These are phyloP conservation scores for Phytopythium vexans DNA, from an alignment of 352 stramenopile genomes.

Conservation along the genomic window DNA sequence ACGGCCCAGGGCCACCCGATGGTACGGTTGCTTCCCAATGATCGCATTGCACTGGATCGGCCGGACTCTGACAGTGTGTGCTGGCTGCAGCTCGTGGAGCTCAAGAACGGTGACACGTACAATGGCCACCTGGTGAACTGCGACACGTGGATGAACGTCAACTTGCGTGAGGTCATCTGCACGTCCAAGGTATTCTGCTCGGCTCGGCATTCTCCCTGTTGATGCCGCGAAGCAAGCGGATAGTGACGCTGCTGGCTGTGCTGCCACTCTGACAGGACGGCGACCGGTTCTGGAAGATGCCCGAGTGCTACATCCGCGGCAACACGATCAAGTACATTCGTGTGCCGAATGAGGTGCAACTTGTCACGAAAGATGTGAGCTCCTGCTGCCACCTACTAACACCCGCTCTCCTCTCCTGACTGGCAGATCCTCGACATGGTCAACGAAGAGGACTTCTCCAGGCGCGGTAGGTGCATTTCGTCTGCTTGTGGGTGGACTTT, in stretches of 20 bases:
- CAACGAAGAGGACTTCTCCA: slow-evolving; percentile 90
- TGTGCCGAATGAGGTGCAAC: slow-evolving; percentile 92
- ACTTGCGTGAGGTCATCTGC: slow-evolving; percentile 98
- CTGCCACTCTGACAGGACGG: slow-evolving; percentile 74
- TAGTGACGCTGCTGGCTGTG: background rate
- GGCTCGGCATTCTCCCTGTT: slow-evolving; percentile 1
- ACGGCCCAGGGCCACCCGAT: slow-evolving; percentile 94
- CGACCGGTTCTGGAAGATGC: slow-evolving; percentile 98
- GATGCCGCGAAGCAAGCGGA: background rate
- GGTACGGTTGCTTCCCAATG: slow-evolving; percentile 25
- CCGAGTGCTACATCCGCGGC: slow-evolving; percentile 97
- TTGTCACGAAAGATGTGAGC: background rate
- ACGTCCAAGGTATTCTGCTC: slow-evolving; percentile 86
- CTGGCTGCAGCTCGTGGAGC: slow-evolving; percentile 90
- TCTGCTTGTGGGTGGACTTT: slow-evolving; percentile 8
- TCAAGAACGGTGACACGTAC: slow-evolving; percentile 99
- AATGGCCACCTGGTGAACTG: slow-evolving; percentile 97
- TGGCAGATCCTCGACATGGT: slow-evolving; percentile 92
- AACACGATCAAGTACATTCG: slow-evolving; percentile 99
- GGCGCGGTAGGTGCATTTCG: slow-evolving; percentile 41
- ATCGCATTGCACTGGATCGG: background rate
- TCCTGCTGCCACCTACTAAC: background rate
- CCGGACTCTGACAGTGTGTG: slow-evolving; percentile 1
- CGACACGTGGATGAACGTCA: slow-evolving; percentile 99
- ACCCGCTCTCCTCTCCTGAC: background rate